Evolutionary conservation across 495 filamentous ascomycete genomes (phyloP).

Genomic region (Xylaria venustula): DNA sequence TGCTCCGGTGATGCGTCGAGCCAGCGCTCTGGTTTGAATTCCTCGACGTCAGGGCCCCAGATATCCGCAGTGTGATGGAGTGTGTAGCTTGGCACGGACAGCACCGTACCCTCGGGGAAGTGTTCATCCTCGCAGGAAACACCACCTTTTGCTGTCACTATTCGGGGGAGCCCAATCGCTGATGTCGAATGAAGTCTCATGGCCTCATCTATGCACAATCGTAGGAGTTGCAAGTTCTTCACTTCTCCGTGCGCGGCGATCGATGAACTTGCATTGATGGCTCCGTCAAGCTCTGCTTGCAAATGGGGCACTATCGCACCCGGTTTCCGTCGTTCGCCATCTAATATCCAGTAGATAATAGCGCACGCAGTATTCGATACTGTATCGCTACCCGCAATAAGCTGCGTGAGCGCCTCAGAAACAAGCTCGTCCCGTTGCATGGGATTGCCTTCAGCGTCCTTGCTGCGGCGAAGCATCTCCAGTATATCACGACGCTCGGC

Average conservation of each 20-base stretch:
- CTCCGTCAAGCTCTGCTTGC: constrained; percentile 66
- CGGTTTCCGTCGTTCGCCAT: constrained; percentile 47
- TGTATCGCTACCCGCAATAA: constrained; percentile 83
- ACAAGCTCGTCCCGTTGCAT: constrained; percentile 74
- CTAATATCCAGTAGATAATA: constrained; percentile 68
- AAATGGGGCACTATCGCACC: constrained; percentile 63
- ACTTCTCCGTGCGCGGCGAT: constrained; percentile 69
- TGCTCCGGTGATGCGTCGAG: constrained; percentile 56
- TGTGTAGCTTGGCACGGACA: constrained; percentile 79
- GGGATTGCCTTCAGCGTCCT: constrained; percentile 69
- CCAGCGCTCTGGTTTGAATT: constrained; percentile 78
- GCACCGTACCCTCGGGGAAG: constrained; percentile 67
- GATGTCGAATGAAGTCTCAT: constrained; percentile 86
- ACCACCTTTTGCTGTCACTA: constrained; percentile 60
- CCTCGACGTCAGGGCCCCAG: constrained; percentile 76
- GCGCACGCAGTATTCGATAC: constrained; percentile 83
- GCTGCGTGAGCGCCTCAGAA: constrained; percentile 78
- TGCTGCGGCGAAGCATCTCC: constrained; percentile 76
- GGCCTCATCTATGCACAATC: constrained; percentile 79
- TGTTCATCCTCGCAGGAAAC: constrained; percentile 49
- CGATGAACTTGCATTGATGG: constrained; percentile 56
- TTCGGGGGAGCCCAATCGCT: constrained; percentile 76
- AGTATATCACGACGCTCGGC: constrained; percentile 69
- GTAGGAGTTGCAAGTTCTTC: constrained; percentile 70
- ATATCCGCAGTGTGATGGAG: constrained; percentile 76